Base-by-base conservation (phyloP, 805 yeast genomes). In the Saccharomycopsis sp. region DNA sequence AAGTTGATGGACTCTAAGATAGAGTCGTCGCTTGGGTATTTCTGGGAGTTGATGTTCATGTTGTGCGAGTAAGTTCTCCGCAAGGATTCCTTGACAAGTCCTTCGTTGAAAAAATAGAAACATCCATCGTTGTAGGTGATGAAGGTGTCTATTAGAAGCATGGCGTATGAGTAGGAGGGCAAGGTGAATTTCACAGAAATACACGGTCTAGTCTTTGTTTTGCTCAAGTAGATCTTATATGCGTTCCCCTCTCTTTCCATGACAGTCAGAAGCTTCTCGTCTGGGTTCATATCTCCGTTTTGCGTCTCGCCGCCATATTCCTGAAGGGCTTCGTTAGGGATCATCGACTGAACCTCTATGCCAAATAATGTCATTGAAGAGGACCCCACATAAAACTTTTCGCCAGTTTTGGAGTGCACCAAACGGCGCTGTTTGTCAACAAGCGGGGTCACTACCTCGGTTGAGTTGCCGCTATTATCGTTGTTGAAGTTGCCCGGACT, bases 321-420 rank as follows among this genome's bases (percentile, higher is more conserved):
- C 66, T 62, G 20, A 61, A 65, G 24, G 21, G 46, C 54, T 24
- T 54, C 57, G 48, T 47, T 52, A 15, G 83, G 78, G 12, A 83
- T 78, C 78, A 84, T 73, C 58, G 83, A 82, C 66, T 85, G 89
- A 56, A 87, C 85, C 62, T 87, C 92, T 57, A 87, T 72, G 3
- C 91, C 91, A 68, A 87, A 87, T 16, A 87, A 69, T 0, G 94
- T 87, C 91, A 87, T 87, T 0, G 92, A 86, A 0, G 91, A 85
- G 0, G 91, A 84, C 0, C 95, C 95, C 41, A 86, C 88, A 65
- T 86, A 87, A 44, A 86, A 79, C 58, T 82, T 78, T 64, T 85
- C 89, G 2, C 92, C 92, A 0, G 90, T 84, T 61, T 89, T 75
- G 0, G 91, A 84, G 63, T 85, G 85, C 1, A 87, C 82, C 48